Conservation (phyloP, 495 filamentous ascomycete species). For the Talaromyces stipitatus region DNA sequence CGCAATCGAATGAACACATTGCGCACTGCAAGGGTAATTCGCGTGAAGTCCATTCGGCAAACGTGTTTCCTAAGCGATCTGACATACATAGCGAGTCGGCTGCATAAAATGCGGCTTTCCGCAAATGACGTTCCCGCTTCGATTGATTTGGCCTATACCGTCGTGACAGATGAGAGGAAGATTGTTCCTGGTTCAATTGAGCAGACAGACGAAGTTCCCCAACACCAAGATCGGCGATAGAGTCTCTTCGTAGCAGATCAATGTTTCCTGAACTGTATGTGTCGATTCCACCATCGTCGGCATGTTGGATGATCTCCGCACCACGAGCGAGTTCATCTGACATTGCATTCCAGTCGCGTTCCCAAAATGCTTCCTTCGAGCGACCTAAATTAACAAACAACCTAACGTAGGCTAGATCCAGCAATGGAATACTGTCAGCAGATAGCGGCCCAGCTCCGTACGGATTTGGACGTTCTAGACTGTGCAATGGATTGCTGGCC, state of each 20-base stretch:
- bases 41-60: constrained; percentile 74
- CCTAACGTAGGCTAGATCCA: constrained; percentile 90
- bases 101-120: constrained; percentile 90
- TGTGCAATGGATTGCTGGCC: constrained; percentile 81
- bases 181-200: constrained; percentile 30
- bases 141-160: constrained; percentile 36
- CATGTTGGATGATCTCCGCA: constrained; percentile 65
- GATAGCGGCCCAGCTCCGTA: constrained; percentile 83
- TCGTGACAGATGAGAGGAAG: constrained; percentile 24
- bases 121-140: constrained; percentile 77
- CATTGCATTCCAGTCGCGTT: constrained; percentile 88
- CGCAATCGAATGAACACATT: constrained; percentile 91
- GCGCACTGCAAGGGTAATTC: constrained; percentile 91
- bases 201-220: constrained; percentile 37
- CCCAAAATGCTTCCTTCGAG: constrained; percentile 92
- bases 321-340: constrained; percentile 83
- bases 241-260: constrained; percentile 20
- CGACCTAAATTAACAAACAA: constrained; percentile 88
- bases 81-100: constrained; percentile 89
- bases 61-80: constrained; percentile 79
- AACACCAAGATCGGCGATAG: constrained; percentile 32
- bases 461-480: constrained; percentile 80
- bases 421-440: constrained; percentile 87
- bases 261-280: not conserved
- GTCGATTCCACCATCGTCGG: constrained; percentile 38